These are phyloP conservation scores for Azolla pinnata DNA, from an alignment of 75 land plant species.

Conservation along the genomic window DNA sequence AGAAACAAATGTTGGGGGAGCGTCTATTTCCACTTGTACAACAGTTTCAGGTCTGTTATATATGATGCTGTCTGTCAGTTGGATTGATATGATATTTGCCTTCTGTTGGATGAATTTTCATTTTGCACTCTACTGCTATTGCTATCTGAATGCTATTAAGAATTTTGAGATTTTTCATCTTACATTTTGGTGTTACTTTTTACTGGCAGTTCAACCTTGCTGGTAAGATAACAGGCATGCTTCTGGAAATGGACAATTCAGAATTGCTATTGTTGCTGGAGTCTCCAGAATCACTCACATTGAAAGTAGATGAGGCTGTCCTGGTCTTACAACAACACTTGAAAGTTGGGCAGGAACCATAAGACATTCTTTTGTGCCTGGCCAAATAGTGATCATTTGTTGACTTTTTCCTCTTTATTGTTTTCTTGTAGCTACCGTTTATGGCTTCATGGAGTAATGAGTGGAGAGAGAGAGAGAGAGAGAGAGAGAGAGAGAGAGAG, in stretches of 20 bases:
- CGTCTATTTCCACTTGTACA: conserved; percentile 55
- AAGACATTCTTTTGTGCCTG: no score
- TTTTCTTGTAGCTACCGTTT: no score
- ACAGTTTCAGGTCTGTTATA: conserved; percentile 35
- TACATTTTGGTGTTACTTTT: background rate
- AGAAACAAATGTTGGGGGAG: conserved; percentile 66
- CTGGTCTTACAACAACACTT: conserved; percentile 26
- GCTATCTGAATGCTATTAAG: no score
- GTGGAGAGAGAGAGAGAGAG: no score
- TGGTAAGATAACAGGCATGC: conserved; percentile 75
- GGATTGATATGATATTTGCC: background rate
- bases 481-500: no score
- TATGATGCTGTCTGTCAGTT: background rate
- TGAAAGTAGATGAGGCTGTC: conserved; percentile 67
- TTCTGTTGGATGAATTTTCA: background rate
- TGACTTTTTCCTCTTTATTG: no score
- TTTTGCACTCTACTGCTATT: background rate
- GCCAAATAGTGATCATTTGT: no score
- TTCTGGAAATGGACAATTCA: conserved; percentile 73
- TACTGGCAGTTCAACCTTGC: conserved; percentile 52
- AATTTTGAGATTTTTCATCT: no score
- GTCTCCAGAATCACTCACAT: conserved; percentile 51
- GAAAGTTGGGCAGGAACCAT: background rate
- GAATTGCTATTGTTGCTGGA: conserved; percentile 55
- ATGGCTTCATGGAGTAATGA: no score